Base-by-base conservation (phyloP, 371 early-diverging fungal genomes). In the Smittium culicis region DNA sequence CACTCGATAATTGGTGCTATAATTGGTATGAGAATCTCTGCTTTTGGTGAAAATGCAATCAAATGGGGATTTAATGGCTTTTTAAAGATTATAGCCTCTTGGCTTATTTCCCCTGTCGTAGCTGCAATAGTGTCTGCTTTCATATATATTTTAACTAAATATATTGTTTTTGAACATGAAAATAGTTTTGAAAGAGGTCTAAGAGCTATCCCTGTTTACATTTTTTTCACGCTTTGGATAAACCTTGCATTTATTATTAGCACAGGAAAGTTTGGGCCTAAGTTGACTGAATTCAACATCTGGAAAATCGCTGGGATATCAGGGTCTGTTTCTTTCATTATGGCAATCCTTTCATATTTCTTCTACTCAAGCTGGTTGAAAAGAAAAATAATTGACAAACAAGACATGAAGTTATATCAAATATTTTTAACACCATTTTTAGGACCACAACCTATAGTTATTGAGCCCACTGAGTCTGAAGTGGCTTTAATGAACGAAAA, bases 1-100 rank as follows among this genome's bases (percentile, higher is more conserved):
- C 85, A 85, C 73, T 83, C 89, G 35, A 88, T 93, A 67, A 87
- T 91, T 32, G 93, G 91, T 69, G 93, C 89, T 34, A 76, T 91
- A 66, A 78, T 83, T 65, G 91, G 93, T 67, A 79, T 81, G 24
- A 92, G 90, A 64, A 85, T 93, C 60, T 77, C 89, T 67, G 85
- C 82, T 0, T 88, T 82, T 63, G 93, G 93, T 61, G 69, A 72
- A 30, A 64, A 65, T 24, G 74, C 83, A 34, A 83, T 91, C 62
- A 72, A 80, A 69, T 92, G 92, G 92, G 75, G 73, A 24, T 88
- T 80, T 77, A 70, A 73, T 55, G 92, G 89, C 45, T 76, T 92
- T 29, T 80, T 77, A 56, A 81, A 81, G 67, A 90, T 92, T 70
- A 78, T 91, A 64, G 74, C 85, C 28, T 85, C 87, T 8, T 92